A percentile compares a stretch with the other conserved stretches of the same genome.
These are phyloP conservation scores for Starmerella etchellsii DNA, from an alignment of 805 yeast genomes.

Conservation along the genomic window DNA sequence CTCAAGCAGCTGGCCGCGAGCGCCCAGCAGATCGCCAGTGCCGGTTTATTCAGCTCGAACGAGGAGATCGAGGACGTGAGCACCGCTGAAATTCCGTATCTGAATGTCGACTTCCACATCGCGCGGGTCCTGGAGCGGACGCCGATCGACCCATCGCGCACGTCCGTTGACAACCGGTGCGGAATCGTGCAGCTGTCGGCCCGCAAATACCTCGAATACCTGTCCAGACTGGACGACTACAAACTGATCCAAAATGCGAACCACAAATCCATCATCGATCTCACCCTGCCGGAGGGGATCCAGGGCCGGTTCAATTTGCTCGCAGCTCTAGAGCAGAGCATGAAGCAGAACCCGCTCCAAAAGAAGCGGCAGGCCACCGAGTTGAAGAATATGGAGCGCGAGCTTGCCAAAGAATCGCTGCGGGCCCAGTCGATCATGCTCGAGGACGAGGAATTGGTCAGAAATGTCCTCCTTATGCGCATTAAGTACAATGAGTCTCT, in stretches of 20 bases:
- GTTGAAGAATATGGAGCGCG: not conserved
- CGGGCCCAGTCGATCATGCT: not conserved
- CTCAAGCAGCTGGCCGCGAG: slow-evolving; percentile 4
- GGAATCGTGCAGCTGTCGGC: slow-evolving; percentile 16
- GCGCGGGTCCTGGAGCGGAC: slow-evolving; percentile 32
- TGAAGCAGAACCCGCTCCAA: too few relatives aligned
- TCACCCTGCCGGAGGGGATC: slow-evolving; percentile 12
- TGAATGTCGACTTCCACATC: slow-evolving; percentile 47
- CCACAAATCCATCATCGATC: not conserved
- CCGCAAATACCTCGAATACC: slow-evolving; percentile 21
- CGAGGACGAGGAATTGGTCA: slow-evolving; percentile 6
- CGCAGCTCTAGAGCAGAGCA: not conserved
- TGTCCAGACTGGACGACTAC: slow-evolving; percentile 19
- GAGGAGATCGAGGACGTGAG: slow-evolving; percentile 58
- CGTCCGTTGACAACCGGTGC: slow-evolving; percentile 16
- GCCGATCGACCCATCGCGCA: slow-evolving; percentile 12
- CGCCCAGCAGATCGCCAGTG: slow-evolving; percentile 28
- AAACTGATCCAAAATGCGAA: not conserved
- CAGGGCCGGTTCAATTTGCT: slow-evolving; percentile 9
- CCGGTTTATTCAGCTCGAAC: slow-evolving; percentile 55
- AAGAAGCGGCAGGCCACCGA: not conserved
- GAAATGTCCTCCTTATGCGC: slow-evolving; percentile 7
- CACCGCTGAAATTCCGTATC: slow-evolving; percentile 48
- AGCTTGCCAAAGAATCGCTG: not conserved
- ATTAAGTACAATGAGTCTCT: slow-evolving; percentile 2